phyloP scores from a whole-genome alignment of 2,329 filamentous ascomycete species.

The Helotiales sp. region DNA sequence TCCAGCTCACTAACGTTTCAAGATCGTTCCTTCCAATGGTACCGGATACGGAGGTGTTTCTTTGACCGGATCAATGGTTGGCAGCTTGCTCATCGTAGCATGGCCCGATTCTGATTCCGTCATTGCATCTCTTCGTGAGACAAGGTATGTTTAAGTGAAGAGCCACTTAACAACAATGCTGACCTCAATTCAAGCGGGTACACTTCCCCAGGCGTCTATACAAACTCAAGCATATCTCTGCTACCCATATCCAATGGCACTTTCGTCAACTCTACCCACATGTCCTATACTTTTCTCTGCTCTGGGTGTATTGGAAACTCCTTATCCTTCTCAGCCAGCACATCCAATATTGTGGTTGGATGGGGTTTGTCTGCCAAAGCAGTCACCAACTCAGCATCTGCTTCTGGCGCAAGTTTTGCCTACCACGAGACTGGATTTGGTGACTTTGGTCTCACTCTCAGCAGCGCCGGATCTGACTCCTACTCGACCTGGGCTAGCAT shows the following conservation, averaged over 20 bases:
- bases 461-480: conserved; percentile 12
- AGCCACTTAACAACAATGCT: conserved; percentile 1
- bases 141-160: conserved; percentile 36
- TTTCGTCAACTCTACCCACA: conserved; percentile 52
- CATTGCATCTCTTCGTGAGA: conserved; percentile 41
- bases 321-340: conserved; percentile 12
- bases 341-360: conserved; percentile 32
- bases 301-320: conserved; percentile 39
- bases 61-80: conserved; percentile 47
- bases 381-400: conserved; percentile 17
- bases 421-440: conserved; percentile 24
- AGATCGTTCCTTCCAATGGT: conserved; percentile 20
- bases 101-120: conserved; percentile 50
- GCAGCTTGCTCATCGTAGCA: conserved; percentile 47
- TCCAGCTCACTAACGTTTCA: background rate
- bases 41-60: conserved; percentile 50
- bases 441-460: conserved; percentile 19
- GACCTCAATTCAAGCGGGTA: conserved; percentile 40
- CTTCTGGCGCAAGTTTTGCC: conserved; percentile 15
- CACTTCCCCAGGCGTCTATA: conserved; percentile 46
- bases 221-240: conserved; percentile 29
- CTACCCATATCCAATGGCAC: conserved; percentile 50
- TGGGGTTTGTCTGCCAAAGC: conserved; percentile 15
- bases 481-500: conserved; percentile 22
- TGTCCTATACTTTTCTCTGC: conserved; percentile 55